Base-by-base conservation (phyloP, 805 yeast genomes). In the Suhomyces prunicola region DNA sequence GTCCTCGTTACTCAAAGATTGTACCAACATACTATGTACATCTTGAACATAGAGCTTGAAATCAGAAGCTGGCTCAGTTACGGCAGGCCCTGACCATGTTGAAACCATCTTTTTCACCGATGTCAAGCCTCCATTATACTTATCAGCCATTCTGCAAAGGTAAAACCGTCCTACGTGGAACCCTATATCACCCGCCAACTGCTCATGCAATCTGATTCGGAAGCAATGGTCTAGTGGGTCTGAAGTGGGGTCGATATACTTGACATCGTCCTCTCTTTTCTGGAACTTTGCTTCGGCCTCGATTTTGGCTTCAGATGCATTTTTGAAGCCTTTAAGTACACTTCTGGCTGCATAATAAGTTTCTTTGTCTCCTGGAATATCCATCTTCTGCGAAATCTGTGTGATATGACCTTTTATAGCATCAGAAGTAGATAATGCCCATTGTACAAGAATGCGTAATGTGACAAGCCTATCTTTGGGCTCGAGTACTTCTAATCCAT, bases 11-110 rank as follows among this genome's bases (percentile, higher is more conserved):
- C 55, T 53, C 10, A 75, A 62, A 1, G 69, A 56, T 3, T 65
- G 66, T 6, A 54, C 53, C 46, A 76, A 60, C 65, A 71, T 61
- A 24, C 60, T 52, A 52, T 73, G 70, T 1, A 71, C 72, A 56
- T 76, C 79, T 50, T 74, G 74, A 13, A 76, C 79, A 53, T 73
- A 76, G 29, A 76, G 55, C 46, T 72, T 73, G 64, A 76, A 76
- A 2, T 57, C 52, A 0, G 76, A 65, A 0, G 72, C 65, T 2
- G 55, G 54, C 10, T 39, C 47, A 8, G 22, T 35, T 1, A 27
- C 22, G 3, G 55, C 51, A 2, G 60, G 52, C 13, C 56, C 51
- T 1, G 62, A 47, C 60, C 65, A 62, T 5, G 61, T 56, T 6
- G 54, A 47, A n/a, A 56, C 60, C 77, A 76, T 74, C 48, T 67